Conservation (phyloP, 169 alveolate genomes). For the Cryptosporidium sp. region DNA sequence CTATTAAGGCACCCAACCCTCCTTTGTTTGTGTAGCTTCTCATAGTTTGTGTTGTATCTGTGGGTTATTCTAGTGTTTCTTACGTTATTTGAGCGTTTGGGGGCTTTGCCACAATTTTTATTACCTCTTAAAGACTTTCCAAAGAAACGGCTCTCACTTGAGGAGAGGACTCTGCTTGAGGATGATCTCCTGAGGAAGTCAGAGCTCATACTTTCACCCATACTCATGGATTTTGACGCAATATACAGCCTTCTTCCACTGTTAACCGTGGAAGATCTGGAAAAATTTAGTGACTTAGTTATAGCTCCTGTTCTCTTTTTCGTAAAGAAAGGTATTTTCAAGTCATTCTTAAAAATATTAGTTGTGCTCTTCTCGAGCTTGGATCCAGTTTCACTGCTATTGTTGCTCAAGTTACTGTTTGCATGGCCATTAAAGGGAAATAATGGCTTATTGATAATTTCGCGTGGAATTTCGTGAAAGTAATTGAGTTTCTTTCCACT, state of each 20-base stretch:
- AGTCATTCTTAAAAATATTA: background rate
- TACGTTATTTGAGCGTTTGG: background rate
- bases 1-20: constrained; percentile 3
- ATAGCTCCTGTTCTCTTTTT: background rate
- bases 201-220: background rate
- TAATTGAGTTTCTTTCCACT: background rate
- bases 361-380: background rate
- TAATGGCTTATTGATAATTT: background rate
- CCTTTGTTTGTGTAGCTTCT: constrained; percentile 58
- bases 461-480: constrained; percentile 1
- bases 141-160: background rate
- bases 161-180: background rate
- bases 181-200: background rate
- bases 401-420: background rate
- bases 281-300: background rate
- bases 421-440: background rate
- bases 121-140: background rate
- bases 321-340: background rate
- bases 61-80: background rate
- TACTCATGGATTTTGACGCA: background rate
- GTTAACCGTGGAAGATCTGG: background rate
- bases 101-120: background rate
- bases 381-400: background rate
- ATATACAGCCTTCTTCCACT: background rate
- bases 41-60: constrained; percentile 55